phyloP scores from a whole-genome alignment of 345 rosid species.

The Noccaea caerulescens region DNA sequence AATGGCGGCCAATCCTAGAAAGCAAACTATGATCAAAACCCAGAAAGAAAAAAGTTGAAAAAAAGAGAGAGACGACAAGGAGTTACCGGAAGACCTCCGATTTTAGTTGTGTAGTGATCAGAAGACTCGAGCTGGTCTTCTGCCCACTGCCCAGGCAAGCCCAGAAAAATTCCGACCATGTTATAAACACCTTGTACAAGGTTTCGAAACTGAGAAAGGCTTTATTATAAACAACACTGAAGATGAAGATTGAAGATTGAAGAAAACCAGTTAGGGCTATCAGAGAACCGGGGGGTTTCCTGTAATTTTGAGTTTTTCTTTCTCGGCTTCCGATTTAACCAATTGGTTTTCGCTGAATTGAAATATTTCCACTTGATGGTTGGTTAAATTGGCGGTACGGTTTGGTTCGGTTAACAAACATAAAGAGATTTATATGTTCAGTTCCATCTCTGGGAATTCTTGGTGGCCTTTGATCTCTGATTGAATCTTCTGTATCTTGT shows the following conservation, averaged over 20 bases:
- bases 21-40: not conserved
- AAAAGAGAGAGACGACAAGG: constrained; percentile 8
- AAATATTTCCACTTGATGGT: not conserved
- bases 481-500: constrained; percentile 55
- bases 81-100: constrained; percentile 82
- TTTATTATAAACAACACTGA: not conserved
- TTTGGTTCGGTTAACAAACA: too few relatives aligned
- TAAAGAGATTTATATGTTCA: constrained; percentile 36
- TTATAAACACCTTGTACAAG: not conserved
- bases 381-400: not conserved
- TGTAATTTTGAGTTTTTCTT: too few relatives aligned
- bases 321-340: not conserved
- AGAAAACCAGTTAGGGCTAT: not conserved
- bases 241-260: not conserved
- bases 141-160: constrained; percentile 92
- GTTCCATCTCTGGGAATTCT: constrained; percentile 98
- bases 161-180: constrained; percentile 57
- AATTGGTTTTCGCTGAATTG: not conserved
- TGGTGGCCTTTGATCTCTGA: constrained; percentile 82
- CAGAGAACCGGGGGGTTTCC: not conserved
- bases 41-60: not conserved
- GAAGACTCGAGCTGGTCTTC: constrained; percentile 64
- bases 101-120: constrained; percentile 76
- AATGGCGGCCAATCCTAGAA: constrained; percentile 88
- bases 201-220: not conserved